A percentile compares a stretch with the other conserved stretches of the same genome.
Evolutionary conservation across 1,139 yeast species (phyloP).

Genomic region (Torulaspora pretoriensis): DNA sequence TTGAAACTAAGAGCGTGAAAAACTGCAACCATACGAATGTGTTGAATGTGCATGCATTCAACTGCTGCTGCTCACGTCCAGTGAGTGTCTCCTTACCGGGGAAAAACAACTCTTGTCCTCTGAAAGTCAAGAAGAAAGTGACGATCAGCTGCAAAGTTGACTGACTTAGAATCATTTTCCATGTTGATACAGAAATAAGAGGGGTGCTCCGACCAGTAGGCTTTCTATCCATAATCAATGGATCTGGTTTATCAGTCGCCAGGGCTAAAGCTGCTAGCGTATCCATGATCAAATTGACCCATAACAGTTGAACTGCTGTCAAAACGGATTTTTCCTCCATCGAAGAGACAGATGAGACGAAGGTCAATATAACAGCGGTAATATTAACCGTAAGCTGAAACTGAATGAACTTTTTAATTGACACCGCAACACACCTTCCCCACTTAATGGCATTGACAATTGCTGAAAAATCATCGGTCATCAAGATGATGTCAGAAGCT

Average conservation of each 20-base stretch:
- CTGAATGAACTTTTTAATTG: conserved; percentile 92
- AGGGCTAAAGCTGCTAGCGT: conserved; percentile 95
- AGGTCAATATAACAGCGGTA: conserved; percentile 90
- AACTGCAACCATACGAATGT: conserved; percentile 97
- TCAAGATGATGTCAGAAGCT: conserved; percentile 88
- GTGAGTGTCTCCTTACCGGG: conserved; percentile 39
- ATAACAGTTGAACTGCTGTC: conserved; percentile 92
- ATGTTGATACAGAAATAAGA: conserved; percentile 84
- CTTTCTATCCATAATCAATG: conserved; percentile 65
- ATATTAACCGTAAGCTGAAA: conserved; percentile 94
- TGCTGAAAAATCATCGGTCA: conserved; percentile 93
- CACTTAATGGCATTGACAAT: conserved; percentile 98
- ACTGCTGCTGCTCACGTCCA: conserved; percentile 51
- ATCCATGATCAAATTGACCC: conserved; percentile 98
- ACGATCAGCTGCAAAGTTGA: conserved; percentile 69
- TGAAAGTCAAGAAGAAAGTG: conserved; percentile 77
- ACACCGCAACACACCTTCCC: conserved; percentile 96
- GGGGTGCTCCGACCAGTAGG: conserved; percentile 85
- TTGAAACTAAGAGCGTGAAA: conserved; percentile 85
- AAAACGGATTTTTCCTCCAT: conserved; percentile 75
- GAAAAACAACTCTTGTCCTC: conserved; percentile 61
- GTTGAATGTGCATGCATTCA: conserved; percentile 85
- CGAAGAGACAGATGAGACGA: conserved; percentile 88
- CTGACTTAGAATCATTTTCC: conserved; percentile 97
- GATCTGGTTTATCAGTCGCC: conserved; percentile 96